phyloP scores from a whole-genome alignment of 495 filamentous ascomycete genomes.

The Astrothelium macrocarpum region DNA sequence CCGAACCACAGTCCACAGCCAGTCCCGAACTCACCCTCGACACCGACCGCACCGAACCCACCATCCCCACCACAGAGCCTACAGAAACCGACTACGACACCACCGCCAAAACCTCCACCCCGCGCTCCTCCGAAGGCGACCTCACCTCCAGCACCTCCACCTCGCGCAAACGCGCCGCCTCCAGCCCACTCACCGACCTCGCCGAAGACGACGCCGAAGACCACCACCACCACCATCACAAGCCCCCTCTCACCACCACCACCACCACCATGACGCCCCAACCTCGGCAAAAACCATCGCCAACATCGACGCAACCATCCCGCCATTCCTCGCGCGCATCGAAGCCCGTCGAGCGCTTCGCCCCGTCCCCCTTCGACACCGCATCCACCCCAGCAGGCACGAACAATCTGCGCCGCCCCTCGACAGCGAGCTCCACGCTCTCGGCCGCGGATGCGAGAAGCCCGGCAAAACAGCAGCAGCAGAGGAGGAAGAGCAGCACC shows the following conservation, averaged over 20 bases:
- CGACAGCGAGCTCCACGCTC: neutral
- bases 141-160: neutral
- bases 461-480: neutral
- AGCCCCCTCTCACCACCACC: neutral
- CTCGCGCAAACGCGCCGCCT: neutral
- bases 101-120: conserved; percentile 1
- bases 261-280: neutral
- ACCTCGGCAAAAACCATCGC: neutral
- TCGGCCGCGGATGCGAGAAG: neutral
- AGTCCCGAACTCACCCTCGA: neutral
- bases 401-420: neutral
- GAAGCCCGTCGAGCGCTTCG: conserved; percentile 14
- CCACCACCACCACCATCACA: neutral
- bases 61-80: neutral
- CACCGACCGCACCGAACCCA: neutral
- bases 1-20: neutral
- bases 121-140: neutral
- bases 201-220: neutral
- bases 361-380: neutral
- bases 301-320: neutral
- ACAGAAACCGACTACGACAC: conserved; percentile 1
- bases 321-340: conserved; percentile 10
- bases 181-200: conserved; percentile 2
- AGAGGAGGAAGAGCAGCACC: neutral
- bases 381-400: neutral